Base-by-base conservation (phyloP, 225 moss, liverwort and hornwort genomes). In the Sphagnum tenellum region DNA sequence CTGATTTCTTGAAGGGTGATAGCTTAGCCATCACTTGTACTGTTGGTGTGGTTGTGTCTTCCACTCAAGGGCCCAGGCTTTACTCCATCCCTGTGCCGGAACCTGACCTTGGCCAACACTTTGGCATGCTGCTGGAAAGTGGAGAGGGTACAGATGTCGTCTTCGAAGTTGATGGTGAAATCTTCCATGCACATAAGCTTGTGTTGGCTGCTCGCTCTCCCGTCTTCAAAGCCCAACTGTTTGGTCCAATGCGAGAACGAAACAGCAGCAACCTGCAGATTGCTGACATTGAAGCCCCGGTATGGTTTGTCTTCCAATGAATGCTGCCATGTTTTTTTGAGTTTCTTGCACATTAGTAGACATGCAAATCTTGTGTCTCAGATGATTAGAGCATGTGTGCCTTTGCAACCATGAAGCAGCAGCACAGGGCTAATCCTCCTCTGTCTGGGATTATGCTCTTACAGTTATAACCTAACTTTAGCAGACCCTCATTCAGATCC, bases 11-110 rank as follows among this genome's bases (percentile, higher is more conserved):
- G 45, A 98, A 93, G 89, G 86, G 86, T 66, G 98, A 98, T 64
- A 98, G 92, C 68, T 86, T 98, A 73, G 93, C 90, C 59, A 98
- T 98, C 62, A 98, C 98, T n/a, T 93, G 93, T 63, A 98, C 90
- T 0, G 98, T 98, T 3, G 98, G 93, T 46, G 98, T 98, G 52
- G 98, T 98, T 46, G 89, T 90, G 60, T 86, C 90, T 5, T 90
- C 98, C 47, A 98, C 90, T 12, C 85, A 89, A 75, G 89, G 93
- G 5, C 93, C 98, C 2, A 84, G 89, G 67, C 71, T 81, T 45
- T 86, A 87, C 59, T 73, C 86, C 56, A 90, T 98, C 57, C 79
- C 87, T 45, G 93, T 98, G 46, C 96, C 93, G 44, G 90, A 93
- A 8, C 96, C 90, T 7, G 98, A 98, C 73, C 59, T 98, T 67